Evolutionary conservation across 176 grass and related monocot genomes (phyloP).

Genomic region (Oryza glumipatula): DNA sequence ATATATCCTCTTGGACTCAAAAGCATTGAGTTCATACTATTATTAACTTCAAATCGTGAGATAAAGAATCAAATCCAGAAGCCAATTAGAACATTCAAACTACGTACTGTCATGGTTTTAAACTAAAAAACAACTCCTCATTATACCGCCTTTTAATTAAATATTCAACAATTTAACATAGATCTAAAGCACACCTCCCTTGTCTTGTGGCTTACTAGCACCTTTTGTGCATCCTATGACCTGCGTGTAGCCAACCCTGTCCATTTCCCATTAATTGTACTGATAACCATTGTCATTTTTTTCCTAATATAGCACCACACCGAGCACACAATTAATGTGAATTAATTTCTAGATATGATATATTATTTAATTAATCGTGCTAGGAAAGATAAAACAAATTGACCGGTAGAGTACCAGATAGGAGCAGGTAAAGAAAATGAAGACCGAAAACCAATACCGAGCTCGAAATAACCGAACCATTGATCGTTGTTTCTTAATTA

Average conservation of each 20-base stretch:
- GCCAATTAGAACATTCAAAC: not conserved
- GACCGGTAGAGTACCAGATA: no score
- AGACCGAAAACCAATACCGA: no score
- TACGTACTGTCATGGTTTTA: not conserved
- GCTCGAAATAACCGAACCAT: no score
- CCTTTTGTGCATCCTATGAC: not conserved
- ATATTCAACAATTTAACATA: not conserved
- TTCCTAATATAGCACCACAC: not conserved
- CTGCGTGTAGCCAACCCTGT: not conserved
- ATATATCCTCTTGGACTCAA: not conserved
- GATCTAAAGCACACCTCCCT: no score
- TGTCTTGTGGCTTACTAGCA: no score
- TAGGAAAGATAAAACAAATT: no score
- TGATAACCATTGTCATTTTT: no score
- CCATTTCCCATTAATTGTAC: not conserved
- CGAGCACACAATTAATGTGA: not conserved
- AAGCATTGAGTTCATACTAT: not conserved
- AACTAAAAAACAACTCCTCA: not conserved
- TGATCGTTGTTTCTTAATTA: no score
- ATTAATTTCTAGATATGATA: no score
- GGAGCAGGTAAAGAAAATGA: no score
- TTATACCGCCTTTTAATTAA: not conserved
- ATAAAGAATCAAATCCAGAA: not conserved
- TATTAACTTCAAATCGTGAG: not conserved
- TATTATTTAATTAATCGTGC: no score